Base-by-base conservation (phyloP, 2,329 filamentous ascomycete genomes). In the Bretziella fagacearum region DNA sequence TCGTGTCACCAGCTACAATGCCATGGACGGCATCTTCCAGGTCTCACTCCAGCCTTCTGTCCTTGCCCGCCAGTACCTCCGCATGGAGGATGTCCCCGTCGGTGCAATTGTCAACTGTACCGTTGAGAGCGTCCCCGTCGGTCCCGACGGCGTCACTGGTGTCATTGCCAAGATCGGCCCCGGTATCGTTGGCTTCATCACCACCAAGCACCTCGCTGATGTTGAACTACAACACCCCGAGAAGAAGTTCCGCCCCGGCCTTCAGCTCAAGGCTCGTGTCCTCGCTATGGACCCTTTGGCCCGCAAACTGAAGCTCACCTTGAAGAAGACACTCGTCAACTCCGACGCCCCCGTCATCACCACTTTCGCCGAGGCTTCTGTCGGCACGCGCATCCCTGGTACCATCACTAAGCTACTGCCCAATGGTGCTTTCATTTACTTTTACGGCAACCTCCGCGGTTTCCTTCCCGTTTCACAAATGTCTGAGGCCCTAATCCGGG, bases 391-490 rank as follows among this genome's bases (percentile, higher is more conserved):
- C 56, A 79, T 81, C 27, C 82, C 83, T 6, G 91, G 89, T 49
- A 95, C 86, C 1, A 81, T 98, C 53, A 72, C 93, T 54, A 93
- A 82, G 53, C 68, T 98, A 8, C 69, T 85, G 48, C 64, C 73
- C 3, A 76, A 77, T 46, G 91, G 91, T 50, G 91, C 91, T 8
- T 76, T 89, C 15, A 81, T 98, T 46, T 85, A 93, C 58, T 98
- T 96, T 63, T 98, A 93, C 57, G 85, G 85, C 15, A 65, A 70
- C 6, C 69, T 98, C 17, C 76, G 77, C 53, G 93, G 82, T 6
- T 98, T 93, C 65, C 70, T 98, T 47, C 91, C 91, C 2, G 79
- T 93, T 1, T 84, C 84, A 1, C 89, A 98, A 63, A 98, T 98
- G 91, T 96, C 91, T 59, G 91, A 98, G 60, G 86, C 87, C 8